These are phyloP conservation scores for Cornus controversa DNA, from an alignment of 148 eudicot species.

Conservation along the genomic window DNA sequence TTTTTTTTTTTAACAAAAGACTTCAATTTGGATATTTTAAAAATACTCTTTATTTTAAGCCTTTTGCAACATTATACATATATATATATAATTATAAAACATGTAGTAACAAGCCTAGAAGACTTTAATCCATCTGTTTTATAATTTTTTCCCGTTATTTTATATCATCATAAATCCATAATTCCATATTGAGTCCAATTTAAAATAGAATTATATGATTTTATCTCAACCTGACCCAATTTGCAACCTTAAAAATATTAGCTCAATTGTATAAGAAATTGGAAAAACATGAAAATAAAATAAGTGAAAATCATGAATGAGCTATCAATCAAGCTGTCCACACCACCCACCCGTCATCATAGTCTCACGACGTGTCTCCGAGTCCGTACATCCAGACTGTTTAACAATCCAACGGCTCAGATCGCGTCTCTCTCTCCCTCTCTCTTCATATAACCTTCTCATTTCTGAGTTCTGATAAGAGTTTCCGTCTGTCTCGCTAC, in stretches of 20 bases:
- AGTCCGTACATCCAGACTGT: slow-evolving; percentile 37
- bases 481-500: not conserved
- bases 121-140: too few species aligned
- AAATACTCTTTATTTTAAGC: too few species aligned
- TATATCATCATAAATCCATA: too few species aligned
- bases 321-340: not conserved
- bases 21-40: too few species aligned
- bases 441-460: slow-evolving; percentile 16
- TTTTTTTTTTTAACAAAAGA: too few species aligned
- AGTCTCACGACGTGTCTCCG: slow-evolving; percentile 25
- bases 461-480: not conserved
- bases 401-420: slow-evolving; percentile 35
- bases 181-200: too few species aligned
- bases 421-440: slow-evolving; percentile 14
- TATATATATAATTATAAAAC: too few species aligned
- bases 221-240: too few species aligned
- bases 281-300: not conserved
- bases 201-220: too few species aligned
- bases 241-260: not conserved
- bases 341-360: slow-evolving; percentile 14
- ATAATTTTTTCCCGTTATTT: too few species aligned
- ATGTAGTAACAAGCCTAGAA: too few species aligned
- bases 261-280: not conserved
- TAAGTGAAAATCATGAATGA: not conserved
- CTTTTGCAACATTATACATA: too few species aligned